Evolutionary conservation across 495 filamentous ascomycete genomes (phyloP).

Genomic region (Haplographium delicatum): DNA sequence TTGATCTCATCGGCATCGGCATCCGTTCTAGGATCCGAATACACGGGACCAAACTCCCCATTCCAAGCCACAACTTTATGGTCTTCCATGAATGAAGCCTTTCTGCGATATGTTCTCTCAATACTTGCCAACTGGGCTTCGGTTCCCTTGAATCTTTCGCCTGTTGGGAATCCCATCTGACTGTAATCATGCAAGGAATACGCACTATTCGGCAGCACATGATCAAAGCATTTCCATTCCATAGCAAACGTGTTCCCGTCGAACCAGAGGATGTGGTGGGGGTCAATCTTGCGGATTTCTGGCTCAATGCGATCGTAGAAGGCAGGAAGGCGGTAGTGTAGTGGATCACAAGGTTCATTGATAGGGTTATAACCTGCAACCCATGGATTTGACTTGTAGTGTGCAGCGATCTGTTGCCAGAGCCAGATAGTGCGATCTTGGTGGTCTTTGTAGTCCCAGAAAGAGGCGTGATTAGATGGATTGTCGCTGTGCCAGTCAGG

Average conservation of each 20-base stretch:
- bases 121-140: constrained; percentile 45
- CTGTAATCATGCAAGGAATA: constrained; percentile 62
- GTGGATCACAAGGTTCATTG: constrained; percentile 59
- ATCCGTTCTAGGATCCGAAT: constrained; percentile 38
- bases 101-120: constrained; percentile 45
- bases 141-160: constrained; percentile 48
- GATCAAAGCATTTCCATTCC: constrained; percentile 36
- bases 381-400: constrained; percentile 50
- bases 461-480: constrained; percentile 47
- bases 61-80: constrained; percentile 56
- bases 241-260: constrained; percentile 65
- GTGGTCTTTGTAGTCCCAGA: constrained; percentile 62
- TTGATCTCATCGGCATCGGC: constrained; percentile 41
- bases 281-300: constrained; percentile 52
- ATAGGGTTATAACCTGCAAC: constrained; percentile 63
- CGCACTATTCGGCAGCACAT: constrained; percentile 41
- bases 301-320: constrained; percentile 56
- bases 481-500: constrained; percentile 61
- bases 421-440: constrained; percentile 57
- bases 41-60: constrained; percentile 63
- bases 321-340: constrained; percentile 47
- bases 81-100: constrained; percentile 52
- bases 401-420: constrained; percentile 53
- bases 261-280: constrained; percentile 58
- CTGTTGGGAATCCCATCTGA: constrained; percentile 51